Conservation (phyloP, 345 rosid species). For the Stellera chamaejasme region DNA sequence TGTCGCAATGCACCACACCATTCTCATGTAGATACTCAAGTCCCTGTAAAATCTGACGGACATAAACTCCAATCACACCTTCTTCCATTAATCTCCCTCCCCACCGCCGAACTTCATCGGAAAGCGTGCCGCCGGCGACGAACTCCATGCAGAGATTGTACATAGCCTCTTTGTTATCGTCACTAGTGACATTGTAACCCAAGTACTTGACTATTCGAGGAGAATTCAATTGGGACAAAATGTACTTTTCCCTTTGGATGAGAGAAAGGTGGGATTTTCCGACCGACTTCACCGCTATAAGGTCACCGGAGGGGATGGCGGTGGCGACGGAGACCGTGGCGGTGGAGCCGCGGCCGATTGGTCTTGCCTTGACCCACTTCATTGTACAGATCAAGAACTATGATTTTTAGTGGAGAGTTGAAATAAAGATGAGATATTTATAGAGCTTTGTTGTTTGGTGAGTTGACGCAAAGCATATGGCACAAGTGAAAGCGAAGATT, state of each 20-base stretch:
- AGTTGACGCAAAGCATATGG: constrained; percentile 14
- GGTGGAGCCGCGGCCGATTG: constrained; percentile 79
- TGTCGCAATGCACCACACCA: constrained; percentile 69
- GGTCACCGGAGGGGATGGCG: constrained; percentile 30
- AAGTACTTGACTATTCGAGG: constrained; percentile 59
- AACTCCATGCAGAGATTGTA: constrained; percentile 72
- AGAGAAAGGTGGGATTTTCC: constrained; percentile 41
- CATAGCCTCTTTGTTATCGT: constrained; percentile 4
- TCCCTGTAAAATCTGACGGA: constrained; percentile 42
- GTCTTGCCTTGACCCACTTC: constrained; percentile 74
- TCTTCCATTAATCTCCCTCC: constrained; percentile 55
- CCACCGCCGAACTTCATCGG: constrained; percentile 36
- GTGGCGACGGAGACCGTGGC: constrained; percentile 73
- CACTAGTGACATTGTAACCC: constrained; percentile 31
- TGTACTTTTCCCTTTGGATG: constrained; percentile 42
- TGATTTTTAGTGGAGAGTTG: constrained; percentile 1
- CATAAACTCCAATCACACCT: constrained; percentile 31
- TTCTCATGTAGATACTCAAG: constrained; percentile 47
- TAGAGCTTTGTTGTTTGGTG: neutral
- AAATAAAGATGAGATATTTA: constrained; percentile 1
- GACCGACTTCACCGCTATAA: constrained; percentile 61
- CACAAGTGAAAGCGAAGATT: constrained; percentile 5
- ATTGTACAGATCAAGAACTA: constrained; percentile 21
- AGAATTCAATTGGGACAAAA: constrained; percentile 50
- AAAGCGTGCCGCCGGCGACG: constrained; percentile 57